Evolutionary conservation across 805 yeast species (phyloP).

Genomic region (Candida nanaspora): DNA sequence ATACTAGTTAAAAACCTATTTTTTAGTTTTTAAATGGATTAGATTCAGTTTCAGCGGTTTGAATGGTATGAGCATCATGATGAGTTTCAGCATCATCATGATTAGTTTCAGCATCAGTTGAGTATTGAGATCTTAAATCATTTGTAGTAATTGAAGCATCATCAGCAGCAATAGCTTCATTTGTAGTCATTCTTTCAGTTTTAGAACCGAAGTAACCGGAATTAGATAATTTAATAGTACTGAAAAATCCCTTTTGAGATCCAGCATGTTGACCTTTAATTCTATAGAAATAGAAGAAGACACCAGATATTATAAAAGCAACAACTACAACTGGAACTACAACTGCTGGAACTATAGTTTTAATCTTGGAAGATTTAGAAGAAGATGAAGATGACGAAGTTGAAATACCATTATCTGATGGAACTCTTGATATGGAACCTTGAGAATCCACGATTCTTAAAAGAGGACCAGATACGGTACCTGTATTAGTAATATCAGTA

Average conservation of each 20-base stretch:
- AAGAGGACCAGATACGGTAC: constrained; percentile 33
- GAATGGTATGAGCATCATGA: constrained; percentile 6
- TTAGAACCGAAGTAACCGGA: constrained; percentile 8
- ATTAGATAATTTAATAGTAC: constrained; percentile 7
- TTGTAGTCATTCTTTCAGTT: constrained; percentile 7
- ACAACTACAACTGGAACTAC: constrained; percentile 33
- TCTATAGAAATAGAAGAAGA: constrained; percentile 25
- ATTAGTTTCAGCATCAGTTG: constrained; percentile 3
- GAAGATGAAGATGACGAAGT: constrained; percentile 9
- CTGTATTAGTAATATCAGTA: constrained; percentile 29
- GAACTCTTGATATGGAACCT: constrained; percentile 29
- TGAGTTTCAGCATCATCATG: no score
- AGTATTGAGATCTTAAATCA: constrained; percentile 14
- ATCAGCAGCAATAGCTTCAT: constrained; percentile 11
- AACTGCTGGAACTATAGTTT: constrained; percentile 34
- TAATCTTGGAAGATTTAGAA: constrained; percentile 14
- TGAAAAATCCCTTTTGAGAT: constrained; percentile 12
- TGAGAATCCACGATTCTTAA: constrained; percentile 27
- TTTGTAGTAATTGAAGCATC: constrained; percentile 13
- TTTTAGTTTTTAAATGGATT: constrained; percentile 4
- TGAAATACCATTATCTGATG: constrained; percentile 32
- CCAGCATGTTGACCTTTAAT: constrained; percentile 11
- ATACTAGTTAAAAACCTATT: no score
- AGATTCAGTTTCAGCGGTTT: constrained; percentile 6
- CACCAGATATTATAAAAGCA: constrained; percentile 20